phyloP scores from a whole-genome alignment of 345 rosid species.

The Arabidopsis suecica region DNA sequence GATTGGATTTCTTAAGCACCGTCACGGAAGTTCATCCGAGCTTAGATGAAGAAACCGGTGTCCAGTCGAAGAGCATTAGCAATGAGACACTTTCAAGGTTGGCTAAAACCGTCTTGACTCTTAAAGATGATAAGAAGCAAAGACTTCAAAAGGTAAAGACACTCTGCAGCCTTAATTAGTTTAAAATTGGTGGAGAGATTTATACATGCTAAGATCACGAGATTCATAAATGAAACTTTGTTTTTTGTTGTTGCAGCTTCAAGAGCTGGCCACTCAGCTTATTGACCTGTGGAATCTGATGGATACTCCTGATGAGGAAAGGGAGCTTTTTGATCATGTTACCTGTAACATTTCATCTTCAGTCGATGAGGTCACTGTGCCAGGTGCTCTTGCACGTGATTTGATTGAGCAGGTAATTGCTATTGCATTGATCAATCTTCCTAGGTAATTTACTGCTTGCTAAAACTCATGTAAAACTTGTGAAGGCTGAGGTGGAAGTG shows the following conservation, averaged over 20 bases:
- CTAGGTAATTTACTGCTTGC: conserved; percentile 36
- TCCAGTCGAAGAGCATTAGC: conserved; percentile 93
- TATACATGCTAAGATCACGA: no score
- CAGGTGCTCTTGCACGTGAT: conserved; percentile 91
- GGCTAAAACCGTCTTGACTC: conserved; percentile 79
- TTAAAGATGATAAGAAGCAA: conserved; percentile 91
- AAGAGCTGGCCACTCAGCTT: conserved; percentile 87
- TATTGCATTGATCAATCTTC: conserved; percentile 6
- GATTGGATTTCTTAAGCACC: conserved; percentile 85
- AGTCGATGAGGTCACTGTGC: conserved; percentile 83
- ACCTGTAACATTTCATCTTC: conserved; percentile 86
- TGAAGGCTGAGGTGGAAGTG: conserved; percentile 93
- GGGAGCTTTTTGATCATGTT: conserved; percentile 82
- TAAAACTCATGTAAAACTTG: conserved; percentile 14
- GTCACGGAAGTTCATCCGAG: conserved; percentile 96
- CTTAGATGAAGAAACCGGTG: conserved; percentile 75
- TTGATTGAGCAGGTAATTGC: conserved; percentile 82
- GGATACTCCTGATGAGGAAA: conserved; percentile 94
- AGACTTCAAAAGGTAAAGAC: conserved; percentile 80
- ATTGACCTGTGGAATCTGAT: conserved; percentile 96
- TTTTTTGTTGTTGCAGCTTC: conserved; percentile 62
- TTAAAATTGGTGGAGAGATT: no score
- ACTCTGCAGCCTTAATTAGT: not conserved
- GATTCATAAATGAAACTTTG: not conserved
- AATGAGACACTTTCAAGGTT: conserved; percentile 85